These are phyloP conservation scores for Phaeosphaeriaceae sp. DNA, from an alignment of 2,329 filamentous ascomycete species.

Conservation along the genomic window DNA sequence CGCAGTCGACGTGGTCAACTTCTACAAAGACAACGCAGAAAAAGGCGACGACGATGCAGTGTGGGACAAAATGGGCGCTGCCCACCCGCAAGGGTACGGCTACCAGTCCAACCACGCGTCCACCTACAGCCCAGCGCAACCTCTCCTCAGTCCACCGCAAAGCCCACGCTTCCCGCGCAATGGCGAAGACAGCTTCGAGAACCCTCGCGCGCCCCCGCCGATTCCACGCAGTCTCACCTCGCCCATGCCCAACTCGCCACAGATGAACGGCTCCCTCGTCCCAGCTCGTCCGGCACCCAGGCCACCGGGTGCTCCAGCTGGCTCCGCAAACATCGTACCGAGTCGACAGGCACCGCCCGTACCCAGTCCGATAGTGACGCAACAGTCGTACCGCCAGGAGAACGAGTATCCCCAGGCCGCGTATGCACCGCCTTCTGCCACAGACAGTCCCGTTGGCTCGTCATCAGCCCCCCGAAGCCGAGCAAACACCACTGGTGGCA, in stretches of 20 bases:
- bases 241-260: conserved; percentile 51
- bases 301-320: conserved; percentile 68
- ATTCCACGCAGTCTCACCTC: conserved; percentile 65
- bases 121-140: conserved; percentile 53
- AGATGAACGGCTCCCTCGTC: conserved; percentile 63
- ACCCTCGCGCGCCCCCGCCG: conserved; percentile 89
- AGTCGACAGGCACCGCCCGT: conserved; percentile 64
- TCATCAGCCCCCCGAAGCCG: conserved; percentile 51
- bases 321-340: conserved; percentile 57
- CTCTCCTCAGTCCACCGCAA: conserved; percentile 76
- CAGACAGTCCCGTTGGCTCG: conserved; percentile 44
- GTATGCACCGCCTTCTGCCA: conserved; percentile 52
- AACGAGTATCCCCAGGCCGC: conserved; percentile 52
- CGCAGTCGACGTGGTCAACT: conserved; percentile 92
- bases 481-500: conserved; percentile 52
- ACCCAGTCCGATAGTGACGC: conserved; percentile 54
- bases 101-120: conserved; percentile 45
- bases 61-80: conserved; percentile 96
- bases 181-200: conserved; percentile 94
- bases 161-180: conserved; percentile 90
- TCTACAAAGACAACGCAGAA: conserved; percentile 94
- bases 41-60: conserved; percentile 82
- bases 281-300: conserved; percentile 86
- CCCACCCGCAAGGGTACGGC: conserved; percentile 64
- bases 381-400: conserved; percentile 42